phyloP scores from a whole-genome alignment of 208 protist genomes.

The Wallacemonas sp. region DNA sequence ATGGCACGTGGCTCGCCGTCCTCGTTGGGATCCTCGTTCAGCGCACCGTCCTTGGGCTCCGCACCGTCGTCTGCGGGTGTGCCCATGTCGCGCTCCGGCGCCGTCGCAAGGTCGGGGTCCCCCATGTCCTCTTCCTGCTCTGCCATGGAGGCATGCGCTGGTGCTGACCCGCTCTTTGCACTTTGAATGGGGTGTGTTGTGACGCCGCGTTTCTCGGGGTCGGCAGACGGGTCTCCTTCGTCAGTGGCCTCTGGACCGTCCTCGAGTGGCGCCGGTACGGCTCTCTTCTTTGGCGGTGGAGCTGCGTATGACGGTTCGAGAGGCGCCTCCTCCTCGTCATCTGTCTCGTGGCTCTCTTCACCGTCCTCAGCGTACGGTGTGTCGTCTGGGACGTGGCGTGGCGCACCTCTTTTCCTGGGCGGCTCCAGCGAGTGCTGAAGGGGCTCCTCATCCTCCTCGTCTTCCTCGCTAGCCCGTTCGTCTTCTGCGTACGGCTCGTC shows the following conservation, averaged over 20 bases:
- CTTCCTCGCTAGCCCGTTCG: background rate
- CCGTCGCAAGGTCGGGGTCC: conserved; percentile 4
- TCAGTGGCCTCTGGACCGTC: conserved; percentile 8
- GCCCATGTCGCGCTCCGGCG: conserved; percentile 22
- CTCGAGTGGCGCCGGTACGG: background rate
- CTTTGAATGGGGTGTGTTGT: background rate
- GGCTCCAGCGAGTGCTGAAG: background rate
- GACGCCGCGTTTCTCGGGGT: conserved; percentile 4
- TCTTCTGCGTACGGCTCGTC: background rate
- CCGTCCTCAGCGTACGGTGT: conserved; percentile 14
- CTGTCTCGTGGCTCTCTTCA: conserved; percentile 13
- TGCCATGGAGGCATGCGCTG: conserved; percentile 2
- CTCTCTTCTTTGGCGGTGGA: background rate
- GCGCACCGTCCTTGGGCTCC: conserved; percentile 18
- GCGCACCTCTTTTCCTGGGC: background rate
- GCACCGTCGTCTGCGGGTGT: conserved; percentile 18
- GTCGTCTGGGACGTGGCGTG: background rate
- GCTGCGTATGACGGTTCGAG: background rate
- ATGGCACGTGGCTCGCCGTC: no score
- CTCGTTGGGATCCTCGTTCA: no score
- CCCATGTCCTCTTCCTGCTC: conserved; percentile 16
- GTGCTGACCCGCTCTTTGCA: background rate
- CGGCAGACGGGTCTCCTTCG: conserved; percentile 6
- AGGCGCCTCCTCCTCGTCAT: conserved; percentile 16
- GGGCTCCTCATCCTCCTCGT: conserved; percentile 18